Conservation (phyloP, 495 filamentous ascomycete species). For the Aspergillus baeticus region DNA sequence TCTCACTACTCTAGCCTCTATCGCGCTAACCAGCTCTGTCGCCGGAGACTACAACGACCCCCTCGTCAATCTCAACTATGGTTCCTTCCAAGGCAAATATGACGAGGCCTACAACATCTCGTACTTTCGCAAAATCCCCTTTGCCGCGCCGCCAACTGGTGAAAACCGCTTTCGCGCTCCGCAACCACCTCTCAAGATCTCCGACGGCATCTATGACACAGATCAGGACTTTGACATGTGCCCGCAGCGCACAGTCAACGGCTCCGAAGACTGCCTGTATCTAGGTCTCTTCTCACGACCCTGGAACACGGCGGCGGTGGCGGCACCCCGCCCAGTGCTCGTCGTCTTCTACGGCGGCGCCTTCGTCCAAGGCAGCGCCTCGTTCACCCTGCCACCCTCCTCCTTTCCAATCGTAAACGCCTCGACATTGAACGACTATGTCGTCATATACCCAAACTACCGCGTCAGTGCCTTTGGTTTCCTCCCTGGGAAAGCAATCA, state of each 20-base stretch:
- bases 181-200: constrained; percentile 47
- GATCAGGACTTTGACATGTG: constrained; percentile 57
- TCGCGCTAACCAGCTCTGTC: constrained; percentile 10
- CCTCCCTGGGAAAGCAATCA: constrained; percentile 52
- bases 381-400: constrained; percentile 52
- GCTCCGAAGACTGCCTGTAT: constrained; percentile 63
- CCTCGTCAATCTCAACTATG: constrained; percentile 49
- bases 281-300: constrained; percentile 58
- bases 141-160: constrained; percentile 55
- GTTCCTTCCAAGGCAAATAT: constrained; percentile 58
- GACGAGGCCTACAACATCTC: constrained; percentile 48
- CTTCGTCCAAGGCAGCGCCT: constrained; percentile 58
- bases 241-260: constrained; percentile 56
- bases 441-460: constrained; percentile 55
- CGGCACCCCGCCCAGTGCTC: constrained; percentile 50
- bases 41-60: constrained; percentile 25
- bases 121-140: constrained; percentile 59
- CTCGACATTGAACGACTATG: constrained; percentile 44
- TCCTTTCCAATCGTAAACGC: constrained; percentile 57
- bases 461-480: constrained; percentile 60
- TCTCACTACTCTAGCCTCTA: background rate
- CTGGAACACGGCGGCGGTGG: constrained; percentile 35
- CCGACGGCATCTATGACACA: constrained; percentile 53
- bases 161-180: constrained; percentile 56
- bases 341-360: constrained; percentile 62